These are phyloP conservation scores for Boletus subparvulus DNA, from an alignment of 768 basidiomycete species.

Conservation along the genomic window DNA sequence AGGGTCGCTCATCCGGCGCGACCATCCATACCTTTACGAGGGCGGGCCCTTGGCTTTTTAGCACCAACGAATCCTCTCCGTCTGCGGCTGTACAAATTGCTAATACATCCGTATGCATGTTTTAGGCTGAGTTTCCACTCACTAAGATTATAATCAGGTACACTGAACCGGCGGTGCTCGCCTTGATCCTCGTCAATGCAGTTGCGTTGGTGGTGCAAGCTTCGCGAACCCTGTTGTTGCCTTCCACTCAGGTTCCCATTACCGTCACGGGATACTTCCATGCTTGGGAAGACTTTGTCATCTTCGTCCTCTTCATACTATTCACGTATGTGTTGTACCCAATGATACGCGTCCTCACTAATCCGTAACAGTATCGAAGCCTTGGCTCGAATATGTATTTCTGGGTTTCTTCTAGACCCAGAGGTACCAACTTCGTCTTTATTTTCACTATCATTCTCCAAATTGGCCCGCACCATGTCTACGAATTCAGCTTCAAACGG, in stretches of 20 bases:
- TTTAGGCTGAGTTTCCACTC: background rate
- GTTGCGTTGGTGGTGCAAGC: conserved; percentile 81
- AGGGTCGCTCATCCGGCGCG: conserved; percentile 40
- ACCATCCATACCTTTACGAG: conserved; percentile 57
- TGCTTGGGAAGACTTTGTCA: conserved; percentile 81
- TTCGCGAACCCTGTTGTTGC: conserved; percentile 55
- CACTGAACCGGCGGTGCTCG: conserved; percentile 83
- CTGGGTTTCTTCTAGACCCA: conserved; percentile 86
- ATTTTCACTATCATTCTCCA: conserved; percentile 41
- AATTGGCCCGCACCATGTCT: conserved; percentile 24
- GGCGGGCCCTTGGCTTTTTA: conserved; percentile 75
- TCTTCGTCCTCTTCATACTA: conserved; percentile 81
- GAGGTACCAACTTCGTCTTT: conserved; percentile 56
- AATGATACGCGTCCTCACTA: background rate
- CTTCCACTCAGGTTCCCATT: conserved; percentile 41
- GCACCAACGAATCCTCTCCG: conserved; percentile 68
- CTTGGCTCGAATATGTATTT: conserved; percentile 84
- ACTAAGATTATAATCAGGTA: conserved; percentile 44
- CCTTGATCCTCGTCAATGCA: conserved; percentile 82
- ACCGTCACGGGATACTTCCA: conserved; percentile 77
- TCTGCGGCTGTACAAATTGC: conserved; percentile 58
- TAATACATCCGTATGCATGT: conserved; percentile 66
- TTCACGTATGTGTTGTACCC: conserved; percentile 66
- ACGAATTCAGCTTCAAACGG: conserved; percentile 29
- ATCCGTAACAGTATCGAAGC: conserved; percentile 66